Conservation (phyloP, 1,284 basidiomycete genomes). For the Moniliophthora roreri region DNA sequence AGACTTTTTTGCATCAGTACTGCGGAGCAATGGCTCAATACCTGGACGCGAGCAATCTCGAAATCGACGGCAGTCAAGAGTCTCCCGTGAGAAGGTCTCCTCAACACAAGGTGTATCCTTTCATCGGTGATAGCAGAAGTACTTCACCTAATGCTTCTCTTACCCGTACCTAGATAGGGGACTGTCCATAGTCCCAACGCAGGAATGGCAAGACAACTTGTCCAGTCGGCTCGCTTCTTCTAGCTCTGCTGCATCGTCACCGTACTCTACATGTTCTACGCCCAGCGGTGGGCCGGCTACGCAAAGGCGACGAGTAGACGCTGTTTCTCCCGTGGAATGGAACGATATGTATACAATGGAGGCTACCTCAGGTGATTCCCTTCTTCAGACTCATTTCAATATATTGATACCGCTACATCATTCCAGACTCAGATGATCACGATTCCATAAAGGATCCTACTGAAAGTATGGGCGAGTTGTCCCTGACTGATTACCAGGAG, state of each 20-base stretch:
- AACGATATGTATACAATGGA: conserved; percentile 58
- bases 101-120: conserved; percentile 62
- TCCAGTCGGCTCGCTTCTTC: conserved; percentile 49
- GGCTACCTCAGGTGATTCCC: conserved; percentile 30
- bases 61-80: conserved; percentile 69
- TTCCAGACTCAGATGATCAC: conserved; percentile 32
- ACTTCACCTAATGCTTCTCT: no score
- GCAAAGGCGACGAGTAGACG: conserved; percentile 42
- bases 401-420: conserved; percentile 16
- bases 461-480: conserved; percentile 69
- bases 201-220: conserved; percentile 76
- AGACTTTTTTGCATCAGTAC: conserved; percentile 71
- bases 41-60: conserved; percentile 54
- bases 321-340: conserved; percentile 33
- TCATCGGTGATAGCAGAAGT: no score
- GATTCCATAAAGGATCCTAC: conserved; percentile 47
- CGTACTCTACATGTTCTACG: conserved; percentile 17
- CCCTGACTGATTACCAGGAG: conserved; percentile 80
- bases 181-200: conserved; percentile 61
- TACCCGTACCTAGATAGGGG: conserved; percentile 45
- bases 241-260: conserved; percentile 18
- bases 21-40: conserved; percentile 53
- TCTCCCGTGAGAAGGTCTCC: conserved; percentile 76
- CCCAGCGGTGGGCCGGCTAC: conserved; percentile 30
- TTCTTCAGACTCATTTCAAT: conserved; percentile 4